Evolutionary conservation across 2,329 filamentous ascomycete genomes (phyloP).

Genomic region (Davidsoniella neocaledoniae): DNA sequence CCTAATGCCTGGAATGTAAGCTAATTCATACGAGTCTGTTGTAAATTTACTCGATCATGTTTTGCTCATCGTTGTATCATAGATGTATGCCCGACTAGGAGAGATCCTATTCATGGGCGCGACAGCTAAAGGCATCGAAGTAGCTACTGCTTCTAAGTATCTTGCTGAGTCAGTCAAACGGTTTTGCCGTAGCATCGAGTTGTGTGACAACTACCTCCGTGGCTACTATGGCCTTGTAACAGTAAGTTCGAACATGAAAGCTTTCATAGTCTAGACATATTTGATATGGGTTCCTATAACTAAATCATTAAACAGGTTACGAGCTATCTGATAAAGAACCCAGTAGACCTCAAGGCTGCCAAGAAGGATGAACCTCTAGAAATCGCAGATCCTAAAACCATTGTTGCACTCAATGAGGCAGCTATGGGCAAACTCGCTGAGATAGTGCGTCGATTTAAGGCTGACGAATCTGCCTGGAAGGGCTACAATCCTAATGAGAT

Average conservation of each 20-base stretch:
- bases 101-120: conserved; percentile 64
- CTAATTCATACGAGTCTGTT: conserved; percentile 8
- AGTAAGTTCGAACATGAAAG: conserved; percentile 27
- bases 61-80: conserved; percentile 10
- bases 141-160: conserved; percentile 24
- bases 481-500: conserved; percentile 60
- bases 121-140: conserved; percentile 21
- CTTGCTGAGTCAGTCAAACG: conserved; percentile 62
- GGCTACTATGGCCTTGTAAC: conserved; percentile 85
- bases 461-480: conserved; percentile 48
- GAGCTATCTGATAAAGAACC: conserved; percentile 29
- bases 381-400: conserved; percentile 37
- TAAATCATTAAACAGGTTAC: conserved; percentile 27
- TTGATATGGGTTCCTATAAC: conserved; percentile 4
- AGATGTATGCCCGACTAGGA: conserved; percentile 76
- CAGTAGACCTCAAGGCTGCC: conserved; percentile 27
- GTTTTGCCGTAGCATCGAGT: conserved; percentile 79
- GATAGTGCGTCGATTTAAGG: conserved; percentile 49
- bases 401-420: conserved; percentile 52
- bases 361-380: conserved; percentile 32
- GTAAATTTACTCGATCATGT: background rate
- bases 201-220: conserved; percentile 82
- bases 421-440: conserved; percentile 62
- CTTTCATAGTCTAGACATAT: background rate
- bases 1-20: conserved; percentile 93